These are phyloP conservation scores for Sicyos edulis DNA, from an alignment of 306 rosid genomes.

Conservation along the genomic window DNA sequence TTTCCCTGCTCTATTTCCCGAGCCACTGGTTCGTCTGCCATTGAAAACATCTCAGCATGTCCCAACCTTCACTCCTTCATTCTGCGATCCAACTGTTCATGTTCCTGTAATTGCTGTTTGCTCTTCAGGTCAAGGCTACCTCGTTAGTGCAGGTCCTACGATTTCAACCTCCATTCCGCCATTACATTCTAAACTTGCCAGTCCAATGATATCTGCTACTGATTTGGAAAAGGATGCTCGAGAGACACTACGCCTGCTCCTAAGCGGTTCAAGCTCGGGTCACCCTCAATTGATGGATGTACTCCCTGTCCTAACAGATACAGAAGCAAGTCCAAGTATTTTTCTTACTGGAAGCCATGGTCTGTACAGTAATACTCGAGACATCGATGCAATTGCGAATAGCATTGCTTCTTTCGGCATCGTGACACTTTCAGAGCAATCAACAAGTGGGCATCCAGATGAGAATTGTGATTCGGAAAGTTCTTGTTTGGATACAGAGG, in stretches of 20 bases:
- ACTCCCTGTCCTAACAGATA: slow-evolving; percentile 60
- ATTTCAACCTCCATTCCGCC: slow-evolving; percentile 66
- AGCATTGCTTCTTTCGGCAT: slow-evolving; percentile 83
- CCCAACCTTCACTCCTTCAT: slow-evolving; percentile 79
- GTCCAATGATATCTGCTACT: slow-evolving; percentile 58
- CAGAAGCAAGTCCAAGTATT: slow-evolving; percentile 41
- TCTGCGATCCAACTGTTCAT: slow-evolving; percentile 92
- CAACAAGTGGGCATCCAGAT: slow-evolving; percentile 30
- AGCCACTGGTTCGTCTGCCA: slow-evolving; percentile 60
- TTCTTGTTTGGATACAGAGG: slow-evolving; percentile 33
- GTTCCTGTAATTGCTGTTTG: slow-evolving; percentile 80
- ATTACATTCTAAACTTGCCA: slow-evolving; percentile 56
- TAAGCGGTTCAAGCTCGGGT: slow-evolving; percentile 63
- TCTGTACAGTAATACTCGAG: slow-evolving; percentile 60
- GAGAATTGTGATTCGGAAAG: slow-evolving; percentile 35
- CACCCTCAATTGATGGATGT: slow-evolving; percentile 49
- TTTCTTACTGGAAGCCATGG: slow-evolving; percentile 75
- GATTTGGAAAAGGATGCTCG: slow-evolving; percentile 86
- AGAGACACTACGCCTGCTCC: slow-evolving; percentile 78
- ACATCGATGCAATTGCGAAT: slow-evolving; percentile 56
- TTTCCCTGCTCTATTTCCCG: slow-evolving; percentile 76
- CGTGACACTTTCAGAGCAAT: slow-evolving; percentile 57
- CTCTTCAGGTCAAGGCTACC: slow-evolving; percentile 88
- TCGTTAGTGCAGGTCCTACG: slow-evolving; percentile 82
- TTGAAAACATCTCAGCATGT: slow-evolving; percentile 68